A percentile compares a stretch with the other conserved stretches of the same genome.
phyloP scores from a whole-genome alignment of 2,329 filamentous ascomycete species.

The Raffaelea albimanens region DNA sequence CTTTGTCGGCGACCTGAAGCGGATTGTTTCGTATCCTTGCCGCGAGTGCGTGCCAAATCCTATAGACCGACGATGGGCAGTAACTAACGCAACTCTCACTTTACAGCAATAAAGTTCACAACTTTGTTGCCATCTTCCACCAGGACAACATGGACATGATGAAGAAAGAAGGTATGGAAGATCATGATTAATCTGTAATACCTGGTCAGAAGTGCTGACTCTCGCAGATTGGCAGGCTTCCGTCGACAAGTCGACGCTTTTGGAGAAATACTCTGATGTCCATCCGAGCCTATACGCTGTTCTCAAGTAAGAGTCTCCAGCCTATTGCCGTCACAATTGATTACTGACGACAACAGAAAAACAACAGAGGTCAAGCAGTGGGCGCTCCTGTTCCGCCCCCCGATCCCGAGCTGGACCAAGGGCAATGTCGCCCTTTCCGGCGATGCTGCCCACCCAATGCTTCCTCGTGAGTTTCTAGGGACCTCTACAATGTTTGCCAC shows the following conservation, averaged over 20 bases:
- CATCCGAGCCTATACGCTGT: constrained; percentile 17
- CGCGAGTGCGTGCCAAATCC: constrained; percentile 16
- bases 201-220: background rate
- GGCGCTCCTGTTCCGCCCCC: constrained; percentile 24
- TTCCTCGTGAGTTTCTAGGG: constrained; percentile 26
- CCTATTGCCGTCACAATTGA: too few relatives aligned
- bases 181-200: too few relatives aligned
- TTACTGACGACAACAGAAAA: too few relatives aligned
- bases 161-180: constrained; percentile 16
- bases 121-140: constrained; percentile 24
- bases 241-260: constrained; percentile 19
- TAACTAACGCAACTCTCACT: too few relatives aligned
- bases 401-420: constrained; percentile 22
- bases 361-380: constrained; percentile 24
- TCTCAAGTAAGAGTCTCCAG: background rate
- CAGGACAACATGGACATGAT: constrained; percentile 13
- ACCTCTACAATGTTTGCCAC: too few relatives aligned
- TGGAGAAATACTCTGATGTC: constrained; percentile 19
- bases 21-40: constrained; percentile 24
- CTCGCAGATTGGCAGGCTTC: constrained; percentile 21
- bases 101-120: constrained; percentile 18
- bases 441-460: constrained; percentile 29
- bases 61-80: background rate
- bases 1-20: constrained; percentile 16
- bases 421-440: constrained; percentile 23